Percentiles rank a stretch among this genome's conserved stretches.
These are phyloP conservation scores for Leishmania tropica DNA, from an alignment of 208 protist genomes.

Conservation along the genomic window DNA sequence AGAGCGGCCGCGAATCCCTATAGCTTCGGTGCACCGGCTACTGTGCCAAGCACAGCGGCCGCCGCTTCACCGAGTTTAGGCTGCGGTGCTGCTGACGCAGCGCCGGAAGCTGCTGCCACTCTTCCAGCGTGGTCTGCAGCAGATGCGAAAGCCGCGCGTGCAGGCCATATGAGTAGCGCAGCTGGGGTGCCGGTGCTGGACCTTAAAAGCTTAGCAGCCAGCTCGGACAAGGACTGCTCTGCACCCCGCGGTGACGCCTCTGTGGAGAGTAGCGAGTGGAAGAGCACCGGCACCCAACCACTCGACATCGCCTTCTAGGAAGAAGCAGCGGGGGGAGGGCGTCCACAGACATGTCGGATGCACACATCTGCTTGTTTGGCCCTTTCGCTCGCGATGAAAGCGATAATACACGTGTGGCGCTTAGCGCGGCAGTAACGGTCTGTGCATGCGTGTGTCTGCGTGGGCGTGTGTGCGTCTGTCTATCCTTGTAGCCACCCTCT, in stretches of 20 bases:
- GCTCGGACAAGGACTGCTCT: too few species aligned
- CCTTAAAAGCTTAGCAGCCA: not conserved
- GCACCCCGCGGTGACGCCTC: not conserved
- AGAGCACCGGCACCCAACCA: not conserved
- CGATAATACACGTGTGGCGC: not conserved
- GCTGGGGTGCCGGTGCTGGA: not conserved
- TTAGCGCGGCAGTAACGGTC: not conserved
- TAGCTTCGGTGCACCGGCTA: not conserved
- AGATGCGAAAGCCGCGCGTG: not conserved
- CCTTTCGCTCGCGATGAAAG: too few species aligned
- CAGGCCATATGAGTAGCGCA: not conserved
- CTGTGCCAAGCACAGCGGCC: not conserved
- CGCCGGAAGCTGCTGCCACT: not conserved
- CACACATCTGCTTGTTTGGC: not conserved
- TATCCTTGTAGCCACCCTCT: not conserved
- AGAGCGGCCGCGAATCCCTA: not conserved
- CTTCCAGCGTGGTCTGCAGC: not conserved
- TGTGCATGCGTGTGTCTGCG: not conserved
- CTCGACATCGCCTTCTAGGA: conserved; percentile 7
- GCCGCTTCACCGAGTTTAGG: not conserved
- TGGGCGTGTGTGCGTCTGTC: not conserved
- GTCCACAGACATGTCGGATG: not conserved
- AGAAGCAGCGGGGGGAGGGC: not conserved
- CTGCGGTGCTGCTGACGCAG: not conserved
- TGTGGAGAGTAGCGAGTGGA: not conserved